Base-by-base conservation (phyloP, 352 stramenopile genomes). In the Pythium diclinum region DNA sequence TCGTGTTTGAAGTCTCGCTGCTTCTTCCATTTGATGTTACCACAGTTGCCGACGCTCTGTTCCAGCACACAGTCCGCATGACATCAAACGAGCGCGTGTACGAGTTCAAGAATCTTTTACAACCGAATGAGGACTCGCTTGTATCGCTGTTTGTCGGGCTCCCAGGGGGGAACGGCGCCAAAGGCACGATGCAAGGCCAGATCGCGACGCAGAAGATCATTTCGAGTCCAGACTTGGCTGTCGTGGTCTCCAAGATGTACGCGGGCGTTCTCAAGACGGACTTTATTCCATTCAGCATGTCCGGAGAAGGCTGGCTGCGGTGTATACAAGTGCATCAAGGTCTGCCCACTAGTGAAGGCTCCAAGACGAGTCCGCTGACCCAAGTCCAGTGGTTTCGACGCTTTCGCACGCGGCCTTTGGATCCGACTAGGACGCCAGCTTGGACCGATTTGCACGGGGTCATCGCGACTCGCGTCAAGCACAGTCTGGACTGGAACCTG, bases 301-400 rank as follows among this genome's bases (percentile, higher is more conserved):
- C 9, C 6, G 57, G 32, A 7, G 57, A 63, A 47, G 57, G 57
- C 34, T 63, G 34, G 40, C 19, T 63, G 6, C 42, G 46, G 6
- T 63, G 57, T 51, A 17, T 40, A 11, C 14, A 52, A 13, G 30
- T 57, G 30, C 57, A 63, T 28, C 17, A 19, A 8, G 57, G 57
- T 3, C n/a, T 63, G 4, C 28, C 53, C 16, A 16, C 30, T 4
- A 21, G 11, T 11, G 11, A 6, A 17, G 21, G 3, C 17, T 3
- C 40, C n/a, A 55, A 16, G 30, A 63, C 57, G 5, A 63, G 46
- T 25, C 47, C 57, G 3, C 34, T 63, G 8, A 51, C 57, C 2
- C 57, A 57, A 30, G 47, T 63, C n/a, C 21, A 51, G 11, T 63
- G 57, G 57, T 51, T 51, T n/a, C 57, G 57, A 17, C 57, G 57